phyloP scores from a whole-genome alignment of 495 filamentous ascomycete genomes.

The Amphirosellinia nigrospora region DNA sequence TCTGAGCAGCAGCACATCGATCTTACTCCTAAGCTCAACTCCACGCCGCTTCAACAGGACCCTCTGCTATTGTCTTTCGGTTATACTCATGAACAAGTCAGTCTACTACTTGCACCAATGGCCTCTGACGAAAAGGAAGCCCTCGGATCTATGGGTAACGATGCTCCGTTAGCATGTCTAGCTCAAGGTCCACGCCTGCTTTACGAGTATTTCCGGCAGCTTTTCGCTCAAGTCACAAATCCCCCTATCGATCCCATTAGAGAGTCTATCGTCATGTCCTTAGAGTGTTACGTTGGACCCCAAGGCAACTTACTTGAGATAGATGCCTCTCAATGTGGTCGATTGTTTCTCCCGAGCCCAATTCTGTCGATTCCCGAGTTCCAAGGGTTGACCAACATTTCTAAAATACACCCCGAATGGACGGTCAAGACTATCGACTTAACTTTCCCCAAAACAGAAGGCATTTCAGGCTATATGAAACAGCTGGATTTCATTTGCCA shows the following conservation, averaged over 20 bases:
- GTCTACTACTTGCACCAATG: slow-evolving; percentile 93
- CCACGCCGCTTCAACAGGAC: slow-evolving; percentile 81
- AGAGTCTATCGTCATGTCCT: slow-evolving; percentile 98
- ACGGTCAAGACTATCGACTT: slow-evolving; percentile 93
- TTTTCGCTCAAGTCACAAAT: slow-evolving; percentile 99
- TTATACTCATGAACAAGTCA: slow-evolving; percentile 97
- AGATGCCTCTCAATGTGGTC: slow-evolving; percentile 85
- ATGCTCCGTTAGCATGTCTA: slow-evolving; percentile 92
- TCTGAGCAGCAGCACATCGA: slow-evolving; percentile 52
- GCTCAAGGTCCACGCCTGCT: slow-evolving; percentile 87
- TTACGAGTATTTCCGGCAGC: slow-evolving; percentile 98
- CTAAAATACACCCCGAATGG: slow-evolving; percentile 77
- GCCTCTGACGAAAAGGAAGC: slow-evolving; percentile 98
- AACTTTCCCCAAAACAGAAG: slow-evolving; percentile 90
- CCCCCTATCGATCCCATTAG: slow-evolving; percentile 98
- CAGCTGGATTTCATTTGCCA: slow-evolving; percentile 91
- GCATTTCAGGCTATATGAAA: slow-evolving; percentile 83
- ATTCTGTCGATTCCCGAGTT: slow-evolving; percentile 92
- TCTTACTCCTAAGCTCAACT: slow-evolving; percentile 69
- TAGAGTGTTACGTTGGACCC: slow-evolving; percentile 96
- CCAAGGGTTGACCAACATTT: slow-evolving; percentile 85
- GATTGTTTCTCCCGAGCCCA: slow-evolving; percentile 86
- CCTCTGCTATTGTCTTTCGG: slow-evolving; percentile 86
- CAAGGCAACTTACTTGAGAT: slow-evolving; percentile 98
- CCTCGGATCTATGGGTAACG: slow-evolving; percentile 99